phyloP scores from a whole-genome alignment of 768 basidiomycete genomes.

The Clathrus columnatus region DNA sequence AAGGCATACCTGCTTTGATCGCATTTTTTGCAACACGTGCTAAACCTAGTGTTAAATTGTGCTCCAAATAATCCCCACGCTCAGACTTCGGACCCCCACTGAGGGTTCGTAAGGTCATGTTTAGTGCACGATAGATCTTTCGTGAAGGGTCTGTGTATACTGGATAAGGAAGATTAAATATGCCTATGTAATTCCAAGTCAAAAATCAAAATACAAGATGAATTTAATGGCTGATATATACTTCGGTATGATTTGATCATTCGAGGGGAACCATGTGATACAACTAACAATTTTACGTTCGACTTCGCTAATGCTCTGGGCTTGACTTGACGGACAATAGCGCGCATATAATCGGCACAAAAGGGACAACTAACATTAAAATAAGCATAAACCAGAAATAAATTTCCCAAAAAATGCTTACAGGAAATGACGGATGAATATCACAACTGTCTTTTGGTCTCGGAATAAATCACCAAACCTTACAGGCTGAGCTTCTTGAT shows the following conservation, averaged over 20 bases:
- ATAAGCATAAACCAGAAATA: conserved; percentile 2
- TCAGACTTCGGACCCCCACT: conserved; percentile 35
- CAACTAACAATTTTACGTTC: conserved; percentile 56
- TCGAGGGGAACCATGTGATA: conserved; percentile 69
- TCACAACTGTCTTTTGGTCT: conserved; percentile 51
- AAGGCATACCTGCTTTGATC: conserved; percentile 65
- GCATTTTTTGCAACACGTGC: conserved; percentile 68
- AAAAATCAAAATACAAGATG: background rate
- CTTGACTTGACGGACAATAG: conserved; percentile 43
- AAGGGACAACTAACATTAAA: conserved; percentile 50
- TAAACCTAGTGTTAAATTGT: conserved; percentile 56
- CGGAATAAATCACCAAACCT: conserved; percentile 62
- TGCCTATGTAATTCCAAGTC: conserved; percentile 31
- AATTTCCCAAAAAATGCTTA: conserved; percentile 19
- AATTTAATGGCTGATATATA: conserved; percentile 22
- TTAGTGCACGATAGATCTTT: conserved; percentile 60
- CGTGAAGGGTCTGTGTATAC: conserved; percentile 76
- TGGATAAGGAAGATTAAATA: conserved; percentile 61
- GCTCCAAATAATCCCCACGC: conserved; percentile 53
- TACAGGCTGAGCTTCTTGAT: conserved; percentile 56
- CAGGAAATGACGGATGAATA: conserved; percentile 89
- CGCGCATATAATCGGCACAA: conserved; percentile 83
- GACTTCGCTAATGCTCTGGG: conserved; percentile 38
- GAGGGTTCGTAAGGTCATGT: conserved; percentile 52
- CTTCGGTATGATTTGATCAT: conserved; percentile 70